Evolutionary conservation across 129 eudicot species (phyloP).

Genomic region (Logfia minima): DNA sequence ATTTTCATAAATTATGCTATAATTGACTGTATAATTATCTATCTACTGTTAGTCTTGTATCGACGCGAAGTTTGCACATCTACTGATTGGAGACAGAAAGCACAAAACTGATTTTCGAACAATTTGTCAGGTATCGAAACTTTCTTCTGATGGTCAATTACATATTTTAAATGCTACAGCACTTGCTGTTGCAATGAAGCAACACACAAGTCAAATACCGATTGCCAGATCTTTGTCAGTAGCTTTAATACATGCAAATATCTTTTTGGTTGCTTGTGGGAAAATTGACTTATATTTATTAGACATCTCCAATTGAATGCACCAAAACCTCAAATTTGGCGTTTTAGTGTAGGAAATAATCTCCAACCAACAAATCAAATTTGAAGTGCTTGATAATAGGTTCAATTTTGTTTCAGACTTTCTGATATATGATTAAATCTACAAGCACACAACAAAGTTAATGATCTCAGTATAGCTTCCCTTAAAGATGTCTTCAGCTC

Average conservation of each 20-base stretch:
- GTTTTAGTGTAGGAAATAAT: no score
- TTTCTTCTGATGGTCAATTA: no score
- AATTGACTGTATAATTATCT: not conserved
- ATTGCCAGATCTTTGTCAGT: no score
- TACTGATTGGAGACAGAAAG: not conserved
- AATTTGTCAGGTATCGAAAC: not conserved
- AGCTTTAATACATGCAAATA: no score
- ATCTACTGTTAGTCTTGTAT: not conserved
- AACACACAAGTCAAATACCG: no score
- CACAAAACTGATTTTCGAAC: not conserved
- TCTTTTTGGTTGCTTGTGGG: no score
- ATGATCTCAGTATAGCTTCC: conserved; percentile 14
- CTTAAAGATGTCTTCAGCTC: conserved; percentile 69
- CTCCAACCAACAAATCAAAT: no score
- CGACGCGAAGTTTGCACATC: not conserved
- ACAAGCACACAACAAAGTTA: conserved; percentile 13
- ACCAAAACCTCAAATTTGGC: no score
- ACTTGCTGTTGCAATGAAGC: no score
- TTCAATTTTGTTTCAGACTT: conserved; percentile 15
- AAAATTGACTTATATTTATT: no score
- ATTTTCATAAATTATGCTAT: not conserved
- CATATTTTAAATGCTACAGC: no score
- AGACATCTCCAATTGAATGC: no score
- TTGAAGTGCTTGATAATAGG: not conserved
- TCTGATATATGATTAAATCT: conserved; percentile 5